Base-by-base conservation (phyloP, 306 rosid species). In the Ammopiptanthus mongolicus region DNA sequence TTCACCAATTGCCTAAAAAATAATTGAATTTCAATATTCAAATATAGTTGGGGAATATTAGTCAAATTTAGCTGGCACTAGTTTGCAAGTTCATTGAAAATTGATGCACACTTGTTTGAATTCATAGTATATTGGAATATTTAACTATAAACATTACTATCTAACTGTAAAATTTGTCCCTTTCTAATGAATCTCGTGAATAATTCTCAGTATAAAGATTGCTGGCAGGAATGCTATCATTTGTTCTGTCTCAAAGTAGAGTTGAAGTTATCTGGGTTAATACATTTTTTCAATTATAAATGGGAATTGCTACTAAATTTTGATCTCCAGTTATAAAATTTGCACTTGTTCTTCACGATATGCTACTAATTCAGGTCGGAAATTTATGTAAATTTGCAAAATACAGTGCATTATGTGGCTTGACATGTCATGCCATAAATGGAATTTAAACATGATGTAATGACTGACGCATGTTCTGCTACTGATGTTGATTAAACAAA, bases 171-270 rank as follows among this genome's bases (percentile, higher is more conserved):
- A 39, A 52, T 25, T 53, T 66, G 65, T n/a, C 64, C 0, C 51
- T 63, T 62, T 62, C 22, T 52, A 15, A 18, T 65, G 56, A 71
- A 53, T 79, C 74, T 53, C 61, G 73, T 53, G 83, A 79, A 55
- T 36, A 36, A 60, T 17, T 59, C 34, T 44, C 69, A 29, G 36
- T 17, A 28, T 17, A 39, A 15, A 63, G 48, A 37, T 5, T 33
- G 60, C 47, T 6, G 47, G 48, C 18, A 58, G 58, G 48, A 36
- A 9, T 33, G 15, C 15, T 41, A 41, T 42, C 17, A 10, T 41
- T 41, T 41, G 47, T 44, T 13, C 15, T 13, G 28, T 44, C 6
- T 44, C 28, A 15, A 28, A 21, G 57, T 10, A n/a, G 8, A n/a
- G 41, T 23, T n/a, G 72, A 44, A 46, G 2, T 13, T 66, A 23